Evolutionary conservation across 768 basidiomycete species (phyloP), one percentile per base, ranked within the genome.

Genomic region (Tulasnella sp.): DNA sequence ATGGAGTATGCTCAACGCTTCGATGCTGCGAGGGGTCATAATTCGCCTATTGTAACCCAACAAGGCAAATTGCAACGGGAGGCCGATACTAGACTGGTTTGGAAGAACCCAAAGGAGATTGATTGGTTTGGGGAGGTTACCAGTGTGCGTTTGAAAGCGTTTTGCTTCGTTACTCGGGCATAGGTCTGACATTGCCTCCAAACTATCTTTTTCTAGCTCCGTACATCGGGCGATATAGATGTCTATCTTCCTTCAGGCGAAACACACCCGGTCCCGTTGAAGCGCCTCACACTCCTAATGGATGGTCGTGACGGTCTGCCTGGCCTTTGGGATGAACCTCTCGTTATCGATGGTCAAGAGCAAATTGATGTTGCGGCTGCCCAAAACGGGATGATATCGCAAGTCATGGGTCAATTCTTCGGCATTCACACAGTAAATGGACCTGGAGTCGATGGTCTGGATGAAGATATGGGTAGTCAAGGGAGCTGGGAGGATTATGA

Each of bases 51-150:
- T 19, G 31, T 17, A 31, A 25, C 67, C 9, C 52, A 40, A 31
- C 42, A 40, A 19, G 52, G 64, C 45, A 74, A 37, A 17, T 36
- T 42, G 70, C 54, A 74, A 14, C 42, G 58, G 19, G 75, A 69
- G n/a, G 75, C 38, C 38, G 75, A 76, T 19, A 49, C 67, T 6
- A 38, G 69, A 36, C 14, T 76, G 31, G 67, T 67, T 29, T 76
- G 75, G 75, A 68, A 67, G 31, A 67, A 76, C 40, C 69, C 79
- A 80, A 82, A 9, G 81, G 83, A 67, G 0, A 81, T 93, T 31
- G 84, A 86, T 67, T 98, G 96, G 96, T 89, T 93, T 74, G 96
- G 96, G 31, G 93, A 97, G 84, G 94, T 97, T 22, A 88, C 87
- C 38, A 88, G 87, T 82, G 94, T 89, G 83, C 71, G 89, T 82